Conservation (phyloP, 495 filamentous ascomycete species). For the Cetradonia linearis region DNA sequence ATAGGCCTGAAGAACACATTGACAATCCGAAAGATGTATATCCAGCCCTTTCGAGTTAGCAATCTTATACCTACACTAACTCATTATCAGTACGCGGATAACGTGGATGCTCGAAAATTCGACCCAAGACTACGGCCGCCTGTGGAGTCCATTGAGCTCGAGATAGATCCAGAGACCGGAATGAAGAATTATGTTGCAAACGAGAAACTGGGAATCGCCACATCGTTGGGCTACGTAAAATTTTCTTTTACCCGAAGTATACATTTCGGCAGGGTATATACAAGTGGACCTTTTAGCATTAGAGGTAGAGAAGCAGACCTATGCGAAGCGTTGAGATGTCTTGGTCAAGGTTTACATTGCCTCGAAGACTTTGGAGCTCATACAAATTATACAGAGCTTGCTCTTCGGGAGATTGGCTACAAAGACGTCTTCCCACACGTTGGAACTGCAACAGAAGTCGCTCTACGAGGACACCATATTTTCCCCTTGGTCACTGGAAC, state of each 20-base stretch:
- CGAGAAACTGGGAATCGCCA: conserved; percentile 73
- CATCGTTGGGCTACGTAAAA: conserved; percentile 80
- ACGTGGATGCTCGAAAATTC: conserved; percentile 70
- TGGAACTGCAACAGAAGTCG: conserved; percentile 63
- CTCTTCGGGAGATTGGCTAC: conserved; percentile 74
- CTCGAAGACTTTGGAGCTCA: conserved; percentile 95
- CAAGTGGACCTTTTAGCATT: conserved; percentile 49
- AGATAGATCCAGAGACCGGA: conserved; percentile 71
- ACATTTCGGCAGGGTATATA: conserved; percentile 82
- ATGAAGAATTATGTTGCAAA: conserved; percentile 99
- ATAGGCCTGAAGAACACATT: conserved; percentile 93
- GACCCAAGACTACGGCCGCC: conserved; percentile 76
- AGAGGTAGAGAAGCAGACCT: conserved; percentile 75
- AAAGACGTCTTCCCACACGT: conserved; percentile 76
- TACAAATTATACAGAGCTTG: conserved; percentile 87
- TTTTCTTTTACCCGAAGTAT: conserved; percentile 76
- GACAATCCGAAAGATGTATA: conserved; percentile 65
- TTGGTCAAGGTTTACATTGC: conserved; percentile 88
- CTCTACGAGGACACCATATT: conserved; percentile 59
- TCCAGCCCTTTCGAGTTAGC: too few species aligned
- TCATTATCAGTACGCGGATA: conserved; percentile 58
- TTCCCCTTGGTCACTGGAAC: conserved; percentile 83
- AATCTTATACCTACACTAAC: background rate
- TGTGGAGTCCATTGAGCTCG: conserved; percentile 62
- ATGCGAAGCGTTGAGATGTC: conserved; percentile 75